These are phyloP conservation scores for Candida nitratophila DNA, from an alignment of 805 yeast genomes.

Conservation along the genomic window DNA sequence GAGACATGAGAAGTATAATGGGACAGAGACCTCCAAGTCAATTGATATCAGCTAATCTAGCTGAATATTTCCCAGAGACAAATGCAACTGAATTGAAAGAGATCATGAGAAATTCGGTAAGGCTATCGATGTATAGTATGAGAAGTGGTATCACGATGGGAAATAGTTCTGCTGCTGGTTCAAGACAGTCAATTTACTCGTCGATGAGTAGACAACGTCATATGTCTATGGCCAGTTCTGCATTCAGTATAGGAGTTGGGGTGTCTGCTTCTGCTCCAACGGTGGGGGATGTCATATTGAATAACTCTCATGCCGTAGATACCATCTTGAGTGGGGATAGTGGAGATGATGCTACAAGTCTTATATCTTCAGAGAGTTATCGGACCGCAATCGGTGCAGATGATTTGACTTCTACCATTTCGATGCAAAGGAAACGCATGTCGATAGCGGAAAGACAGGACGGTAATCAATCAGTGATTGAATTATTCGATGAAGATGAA, in stretches of 20 bases:
- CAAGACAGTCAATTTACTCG: slow-evolving; percentile 10
- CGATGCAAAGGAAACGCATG: slow-evolving; percentile 5
- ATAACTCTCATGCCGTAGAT: slow-evolving; percentile 49
- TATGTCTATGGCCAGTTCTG: slow-evolving; percentile 19
- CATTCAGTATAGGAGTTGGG: slow-evolving; percentile 23
- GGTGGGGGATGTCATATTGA: slow-evolving; percentile 57
- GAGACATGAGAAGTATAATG: slow-evolving; percentile 41
- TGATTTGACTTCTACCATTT: background rate
- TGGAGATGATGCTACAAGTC: background rate
- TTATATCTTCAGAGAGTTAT: background rate
- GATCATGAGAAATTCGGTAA: slow-evolving; percentile 76
- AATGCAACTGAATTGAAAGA: slow-evolving; percentile 63
- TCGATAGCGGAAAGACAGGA: slow-evolving; percentile 13
- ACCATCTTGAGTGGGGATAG: slow-evolving; percentile 16
- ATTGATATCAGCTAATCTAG: slow-evolving; percentile 79
- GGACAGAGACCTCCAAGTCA: slow-evolving; percentile 95
- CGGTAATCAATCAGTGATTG: slow-evolving; percentile 34
- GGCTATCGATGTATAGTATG: slow-evolving; percentile 50
- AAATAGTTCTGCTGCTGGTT: background rate
- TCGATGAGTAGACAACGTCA: slow-evolving; percentile 14
- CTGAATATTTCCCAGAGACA: slow-evolving; percentile 88
- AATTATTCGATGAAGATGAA: slow-evolving; percentile 35
- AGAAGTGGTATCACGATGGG: slow-evolving; percentile 7
- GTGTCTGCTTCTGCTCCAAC: slow-evolving; percentile 34
- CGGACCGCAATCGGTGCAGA: background rate